Percentiles rank a stretch among this genome's conserved stretches.
Conservation (phyloP, 1,139 yeast species). For the Nakaseomyces bracarensis region DNA sequence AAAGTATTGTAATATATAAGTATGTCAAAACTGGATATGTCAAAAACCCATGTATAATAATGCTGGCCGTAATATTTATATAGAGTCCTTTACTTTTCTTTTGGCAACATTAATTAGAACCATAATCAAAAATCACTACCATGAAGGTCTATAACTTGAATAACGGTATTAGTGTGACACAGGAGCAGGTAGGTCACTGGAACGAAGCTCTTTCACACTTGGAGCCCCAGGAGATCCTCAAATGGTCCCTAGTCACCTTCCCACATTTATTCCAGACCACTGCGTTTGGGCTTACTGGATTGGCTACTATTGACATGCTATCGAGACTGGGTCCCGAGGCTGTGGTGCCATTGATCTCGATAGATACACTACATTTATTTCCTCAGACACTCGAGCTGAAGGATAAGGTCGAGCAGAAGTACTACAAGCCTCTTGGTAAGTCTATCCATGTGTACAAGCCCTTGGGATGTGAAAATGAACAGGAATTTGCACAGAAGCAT, state of each 20-base stretch:
- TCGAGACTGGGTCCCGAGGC: slow-evolving; percentile 40
- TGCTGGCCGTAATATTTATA: neutral
- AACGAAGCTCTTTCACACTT: slow-evolving; percentile 51
- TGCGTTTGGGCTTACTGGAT: slow-evolving; percentile 89
- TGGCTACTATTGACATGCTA: slow-evolving; percentile 79
- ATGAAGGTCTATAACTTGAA: slow-evolving; percentile 16
- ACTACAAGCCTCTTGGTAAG: slow-evolving; percentile 35
- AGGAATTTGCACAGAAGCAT: slow-evolving; percentile 56
- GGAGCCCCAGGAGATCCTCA: slow-evolving; percentile 60
- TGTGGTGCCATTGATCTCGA: slow-evolving; percentile 63
- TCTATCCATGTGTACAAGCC: slow-evolving; percentile 62
- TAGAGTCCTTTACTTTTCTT: neutral
- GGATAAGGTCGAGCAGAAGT: slow-evolving; percentile 46
- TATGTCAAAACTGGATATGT: neutral
- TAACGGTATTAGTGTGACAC: slow-evolving; percentile 33
- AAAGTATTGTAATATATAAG: no score
- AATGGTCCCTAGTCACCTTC: slow-evolving; percentile 76
- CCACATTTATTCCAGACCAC: slow-evolving; percentile 85
- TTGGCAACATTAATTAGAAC: neutral
- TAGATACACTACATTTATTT: slow-evolving; percentile 89
- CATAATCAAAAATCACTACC: slow-evolving; percentile 3
- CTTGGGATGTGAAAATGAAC: slow-evolving; percentile 43
- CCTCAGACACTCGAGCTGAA: slow-evolving; percentile 84
- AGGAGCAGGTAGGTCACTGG: slow-evolving; percentile 49
- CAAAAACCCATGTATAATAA: neutral